Percentiles rank a stretch among this genome's conserved stretches.
phyloP scores from a whole-genome alignment of 306 rosid genomes.

The Fragaria iinumae region DNA sequence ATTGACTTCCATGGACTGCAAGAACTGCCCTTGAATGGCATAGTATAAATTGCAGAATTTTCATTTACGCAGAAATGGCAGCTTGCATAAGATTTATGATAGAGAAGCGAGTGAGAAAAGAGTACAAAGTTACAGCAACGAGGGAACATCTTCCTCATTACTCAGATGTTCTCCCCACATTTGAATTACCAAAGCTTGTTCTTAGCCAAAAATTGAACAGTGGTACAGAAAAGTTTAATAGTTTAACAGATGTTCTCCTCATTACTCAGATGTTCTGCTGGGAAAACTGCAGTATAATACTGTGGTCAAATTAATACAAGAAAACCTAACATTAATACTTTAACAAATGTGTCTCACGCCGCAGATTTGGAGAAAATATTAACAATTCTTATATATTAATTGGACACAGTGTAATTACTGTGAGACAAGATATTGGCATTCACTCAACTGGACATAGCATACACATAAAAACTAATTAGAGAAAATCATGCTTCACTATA shows the following conservation, averaged over 20 bases:
- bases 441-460: neutral
- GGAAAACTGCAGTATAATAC: neutral
- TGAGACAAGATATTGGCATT: neutral
- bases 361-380: neutral
- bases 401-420: neutral
- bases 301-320: neutral
- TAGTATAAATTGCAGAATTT: neutral
- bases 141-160: neutral
- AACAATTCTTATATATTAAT: neutral
- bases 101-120: neutral
- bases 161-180: conserved; percentile 2
- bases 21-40: neutral
- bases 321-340: neutral
- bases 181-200: neutral
- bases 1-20: neutral
- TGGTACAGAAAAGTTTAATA: neutral
- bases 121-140: neutral
- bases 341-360: neutral
- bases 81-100: neutral
- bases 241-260: neutral
- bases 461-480: neutral
- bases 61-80: neutral
- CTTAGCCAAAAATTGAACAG: neutral
- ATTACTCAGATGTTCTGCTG: neutral
- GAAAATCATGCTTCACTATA: neutral